These are phyloP conservation scores for Ascochyta pisi DNA, from an alignment of 2,329 filamentous ascomycete species.

Conservation along the genomic window DNA sequence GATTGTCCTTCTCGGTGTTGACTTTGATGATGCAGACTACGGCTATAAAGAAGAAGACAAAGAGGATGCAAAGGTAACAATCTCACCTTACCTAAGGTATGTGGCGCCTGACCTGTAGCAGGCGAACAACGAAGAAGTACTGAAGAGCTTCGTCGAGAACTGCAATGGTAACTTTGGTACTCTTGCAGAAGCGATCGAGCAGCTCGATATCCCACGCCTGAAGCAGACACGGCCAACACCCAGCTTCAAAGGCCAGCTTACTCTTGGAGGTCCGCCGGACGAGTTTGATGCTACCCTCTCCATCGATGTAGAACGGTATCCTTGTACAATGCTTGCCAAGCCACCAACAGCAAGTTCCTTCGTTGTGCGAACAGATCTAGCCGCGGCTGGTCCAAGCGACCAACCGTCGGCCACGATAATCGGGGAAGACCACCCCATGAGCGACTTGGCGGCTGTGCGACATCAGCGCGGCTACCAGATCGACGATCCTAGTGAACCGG, in stretches of 20 bases:
- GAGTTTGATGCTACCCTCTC: conserved; percentile 75
- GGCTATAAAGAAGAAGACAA: conserved; percentile 95
- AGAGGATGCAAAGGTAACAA: conserved; percentile 66
- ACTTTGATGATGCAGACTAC: conserved; percentile 91
- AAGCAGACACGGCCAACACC: conserved; percentile 79
- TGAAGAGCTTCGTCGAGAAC: conserved; percentile 68
- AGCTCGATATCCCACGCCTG: conserved; percentile 76
- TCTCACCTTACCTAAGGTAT: not conserved
- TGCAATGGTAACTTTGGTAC: conserved; percentile 83
- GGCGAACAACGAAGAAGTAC: conserved; percentile 73
- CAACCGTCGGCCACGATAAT: conserved; percentile 61
- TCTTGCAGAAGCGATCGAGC: conserved; percentile 81
- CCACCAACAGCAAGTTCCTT: conserved; percentile 80
- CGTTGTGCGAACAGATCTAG: conserved; percentile 60
- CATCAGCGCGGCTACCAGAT: conserved; percentile 82
- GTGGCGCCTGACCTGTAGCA: conserved; percentile 43
- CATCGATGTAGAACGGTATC: conserved; percentile 91
- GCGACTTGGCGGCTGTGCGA: conserved; percentile 71
- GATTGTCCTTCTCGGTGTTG: conserved; percentile 81
- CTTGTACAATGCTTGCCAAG: conserved; percentile 79
- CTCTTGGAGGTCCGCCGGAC: conserved; percentile 73
- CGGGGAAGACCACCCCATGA: conserved; percentile 47
- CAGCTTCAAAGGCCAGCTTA: conserved; percentile 79
- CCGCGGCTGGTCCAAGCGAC: conserved; percentile 57
- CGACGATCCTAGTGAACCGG: conserved; percentile 74